Evolutionary conservation across 2,329 filamentous ascomycete species (phyloP).

Genomic region (Lachnum nothofagi): DNA sequence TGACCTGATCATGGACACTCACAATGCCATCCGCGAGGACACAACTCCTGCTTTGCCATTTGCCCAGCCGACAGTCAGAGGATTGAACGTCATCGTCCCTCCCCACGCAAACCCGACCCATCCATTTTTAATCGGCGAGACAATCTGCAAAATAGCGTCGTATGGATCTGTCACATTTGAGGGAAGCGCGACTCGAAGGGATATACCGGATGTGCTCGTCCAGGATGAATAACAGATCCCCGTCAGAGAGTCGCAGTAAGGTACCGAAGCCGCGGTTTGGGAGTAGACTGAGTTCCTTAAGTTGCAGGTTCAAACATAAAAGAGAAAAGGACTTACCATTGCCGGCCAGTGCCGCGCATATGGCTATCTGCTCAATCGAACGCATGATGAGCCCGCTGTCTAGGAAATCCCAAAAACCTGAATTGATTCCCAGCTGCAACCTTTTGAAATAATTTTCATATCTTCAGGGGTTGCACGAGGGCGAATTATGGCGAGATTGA

Average conservation of each 20-base stretch:
- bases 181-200: slow-evolving; percentile 17
- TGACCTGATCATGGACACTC: neutral
- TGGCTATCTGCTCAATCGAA: slow-evolving; percentile 1
- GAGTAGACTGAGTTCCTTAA: slow-evolving; percentile 3
- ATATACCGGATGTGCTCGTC: slow-evolving; percentile 8
- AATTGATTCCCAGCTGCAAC: neutral
- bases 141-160: slow-evolving; percentile 17
- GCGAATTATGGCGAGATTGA: neutral
- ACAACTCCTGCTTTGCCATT: slow-evolving; percentile 11
- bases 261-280: slow-evolving; percentile 12
- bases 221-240: slow-evolving; percentile 16
- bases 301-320: neutral
- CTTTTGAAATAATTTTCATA: neutral
- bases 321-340: neutral
- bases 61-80: slow-evolving; percentile 14
- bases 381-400: slow-evolving; percentile 5
- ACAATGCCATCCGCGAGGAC: slow-evolving; percentile 17
- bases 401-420: neutral
- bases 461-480: neutral
- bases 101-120: slow-evolving; percentile 20
- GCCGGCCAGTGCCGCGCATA: slow-evolving; percentile 5
- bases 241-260: slow-evolving; percentile 13
- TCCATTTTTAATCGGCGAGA: slow-evolving; percentile 9
- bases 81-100: slow-evolving; percentile 19
- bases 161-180: slow-evolving; percentile 6